A percentile compares a stretch with the other conserved stretches of the same genome.
Conservation (phyloP, 2,329 filamentous ascomycete species). For the Talaromyces sp. region DNA sequence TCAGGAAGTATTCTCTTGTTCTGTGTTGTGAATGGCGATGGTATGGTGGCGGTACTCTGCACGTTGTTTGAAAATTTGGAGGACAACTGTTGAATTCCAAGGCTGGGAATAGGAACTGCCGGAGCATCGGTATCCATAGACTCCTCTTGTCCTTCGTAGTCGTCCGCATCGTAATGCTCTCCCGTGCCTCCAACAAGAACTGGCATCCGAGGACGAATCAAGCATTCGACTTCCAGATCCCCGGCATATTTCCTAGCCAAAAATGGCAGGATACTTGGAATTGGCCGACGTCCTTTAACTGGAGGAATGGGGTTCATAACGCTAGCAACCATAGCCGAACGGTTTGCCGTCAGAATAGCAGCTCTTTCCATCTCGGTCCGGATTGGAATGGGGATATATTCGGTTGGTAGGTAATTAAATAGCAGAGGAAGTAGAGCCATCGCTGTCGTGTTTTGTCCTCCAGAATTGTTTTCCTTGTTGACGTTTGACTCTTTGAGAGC, state of each 20-base stretch:
- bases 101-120: not conserved
- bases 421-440: slow-evolving; percentile 59
- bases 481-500: slow-evolving; percentile 31
- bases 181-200: slow-evolving; percentile 33
- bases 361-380: slow-evolving; percentile 77
- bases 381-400: slow-evolving; percentile 65
- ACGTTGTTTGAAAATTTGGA: not conserved
- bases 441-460: slow-evolving; percentile 56
- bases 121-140: not conserved
- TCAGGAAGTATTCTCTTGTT: slow-evolving; percentile 15
- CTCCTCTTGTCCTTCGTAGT: slow-evolving; percentile 25
- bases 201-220: slow-evolving; percentile 57
- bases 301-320: slow-evolving; percentile 72
- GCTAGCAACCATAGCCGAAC: slow-evolving; percentile 73
- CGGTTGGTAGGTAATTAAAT: slow-evolving; percentile 62
- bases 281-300: slow-evolving; percentile 58
- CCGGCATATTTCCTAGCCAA: slow-evolving; percentile 63
- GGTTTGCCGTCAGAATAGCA: slow-evolving; percentile 67
- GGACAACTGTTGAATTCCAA: not conserved
- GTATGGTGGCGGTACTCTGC: not conserved
- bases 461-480: slow-evolving; percentile 21
- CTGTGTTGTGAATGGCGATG: slow-evolving; percentile 18
- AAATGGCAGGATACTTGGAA: slow-evolving; percentile 76
- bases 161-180: slow-evolving; percentile 30
- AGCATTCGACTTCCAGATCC: slow-evolving; percentile 65